A percentile compares a stretch with the other conserved stretches of the same genome.
Conservation (phyloP, 257 asterid species). For the Vinca minor region DNA sequence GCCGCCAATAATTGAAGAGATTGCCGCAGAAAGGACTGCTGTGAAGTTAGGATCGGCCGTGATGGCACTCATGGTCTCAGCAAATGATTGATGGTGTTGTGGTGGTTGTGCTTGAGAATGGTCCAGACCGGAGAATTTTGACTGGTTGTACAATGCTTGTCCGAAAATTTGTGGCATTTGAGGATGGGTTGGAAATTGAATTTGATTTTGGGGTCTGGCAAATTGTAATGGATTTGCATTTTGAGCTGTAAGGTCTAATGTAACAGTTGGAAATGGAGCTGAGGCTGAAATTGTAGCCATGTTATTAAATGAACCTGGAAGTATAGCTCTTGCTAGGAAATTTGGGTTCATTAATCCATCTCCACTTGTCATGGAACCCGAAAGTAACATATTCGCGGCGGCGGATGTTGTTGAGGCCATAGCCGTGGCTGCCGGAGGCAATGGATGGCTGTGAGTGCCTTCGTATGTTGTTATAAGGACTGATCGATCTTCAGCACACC, state of each 20-base stretch:
- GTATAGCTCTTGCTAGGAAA: slow-evolving; percentile 55
- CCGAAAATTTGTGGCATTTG: slow-evolving; percentile 38
- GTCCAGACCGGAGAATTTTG: slow-evolving; percentile 66
- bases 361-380: slow-evolving; percentile 82
- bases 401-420: slow-evolving; percentile 97
- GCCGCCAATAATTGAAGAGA: slow-evolving; percentile 68
- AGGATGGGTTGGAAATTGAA: slow-evolving; percentile 37
- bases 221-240: slow-evolving; percentile 40
- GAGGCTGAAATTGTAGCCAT: slow-evolving; percentile 95
- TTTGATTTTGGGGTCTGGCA: slow-evolving; percentile 40
- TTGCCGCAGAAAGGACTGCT: slow-evolving; percentile 83
- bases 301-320: slow-evolving; percentile 68
- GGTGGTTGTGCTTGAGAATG: slow-evolving; percentile 8
- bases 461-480: slow-evolving; percentile 83
- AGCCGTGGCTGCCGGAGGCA: slow-evolving; percentile 96
- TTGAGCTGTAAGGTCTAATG: slow-evolving; percentile 87
- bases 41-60: slow-evolving; percentile 85
- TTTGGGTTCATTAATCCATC: slow-evolving; percentile 78
- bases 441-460: slow-evolving; percentile 89
- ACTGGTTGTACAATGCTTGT: slow-evolving; percentile 53
- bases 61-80: slow-evolving; percentile 64
- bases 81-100: slow-evolving; percentile 23
- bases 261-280: slow-evolving; percentile 88
- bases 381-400: slow-evolving; percentile 85
- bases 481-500: slow-evolving; percentile 75